Evolutionary conservation across 192 early-diverging fungal species (phyloP), one percentile per base, ranked within the genome.

Genomic region (Globomyces pollinis-pini): DNA sequence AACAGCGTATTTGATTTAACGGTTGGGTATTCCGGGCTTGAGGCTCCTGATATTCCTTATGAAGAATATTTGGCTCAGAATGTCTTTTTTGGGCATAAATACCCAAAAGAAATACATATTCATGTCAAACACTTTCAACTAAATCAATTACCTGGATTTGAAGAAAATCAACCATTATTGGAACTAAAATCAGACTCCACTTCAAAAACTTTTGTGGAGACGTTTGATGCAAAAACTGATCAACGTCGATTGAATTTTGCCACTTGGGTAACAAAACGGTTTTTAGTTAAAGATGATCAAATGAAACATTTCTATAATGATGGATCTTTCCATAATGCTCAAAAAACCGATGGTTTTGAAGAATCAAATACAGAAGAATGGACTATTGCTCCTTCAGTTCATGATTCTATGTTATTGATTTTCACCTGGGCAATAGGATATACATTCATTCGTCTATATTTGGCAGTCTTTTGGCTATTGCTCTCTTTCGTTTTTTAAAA

Each of bases 1-100:
- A 74, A 84, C 32, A 87, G 89, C 58, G 34, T 98, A 12, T 93
- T 87, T 57, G 93, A 98, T 65, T 56, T 93, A 4, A 93, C 96
- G 1, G 79, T 98, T 12, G 96, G 88, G 8, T 93, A 93, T 60
- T 78, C 85, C 56, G 90, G 91, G 0, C 66, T 95, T 12, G 67
- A 67, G 15, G 63, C 69, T 20, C 86, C 78, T 7, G 77, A 66
- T 6, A 85, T 88, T 49, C 91, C 91, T 0, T 88, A 93, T 59
- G 86, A 94, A 43, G 74, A 85, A 53, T 93, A 91, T 59, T 87
- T 85, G 1, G 64, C 94, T 5, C 74, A 80, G 58, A 75, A 82
- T 45, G 80, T 89, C 56, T 96, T 90, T 45, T 75, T 90, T 36
- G 70, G 84, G 42, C 67, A 82, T 11, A 68, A 73, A 2, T 87